Percentiles rank a stretch among this genome's conserved stretches.
Conservation (phyloP, 2,329 filamentous ascomycete species). For the Exophiala phaeomuriformis region DNA sequence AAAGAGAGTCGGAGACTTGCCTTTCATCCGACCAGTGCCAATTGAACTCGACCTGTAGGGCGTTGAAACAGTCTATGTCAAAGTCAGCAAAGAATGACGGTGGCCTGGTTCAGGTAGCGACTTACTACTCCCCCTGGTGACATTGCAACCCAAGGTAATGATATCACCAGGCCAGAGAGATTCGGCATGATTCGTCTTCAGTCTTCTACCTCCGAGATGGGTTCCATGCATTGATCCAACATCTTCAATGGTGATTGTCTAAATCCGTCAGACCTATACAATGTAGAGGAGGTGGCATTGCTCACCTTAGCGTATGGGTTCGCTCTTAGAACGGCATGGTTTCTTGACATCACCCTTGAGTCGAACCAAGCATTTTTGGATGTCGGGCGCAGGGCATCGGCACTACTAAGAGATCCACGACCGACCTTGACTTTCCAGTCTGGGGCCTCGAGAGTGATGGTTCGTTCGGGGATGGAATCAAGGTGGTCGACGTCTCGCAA, state of each 20-base stretch:
- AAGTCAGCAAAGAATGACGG: not conserved
- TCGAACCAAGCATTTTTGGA: constrained; percentile 41
- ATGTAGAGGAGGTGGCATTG: not conserved
- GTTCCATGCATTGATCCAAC: constrained; percentile 57
- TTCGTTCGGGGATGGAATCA: constrained; percentile 29
- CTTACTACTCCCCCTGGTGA: constrained; percentile 39
- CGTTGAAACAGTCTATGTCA: constrained; percentile 10
- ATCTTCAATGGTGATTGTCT: constrained; percentile 47
- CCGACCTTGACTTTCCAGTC: constrained; percentile 34
- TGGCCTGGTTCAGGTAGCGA: not conserved
- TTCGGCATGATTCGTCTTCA: constrained; percentile 31
- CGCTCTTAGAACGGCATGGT: constrained; percentile 37
- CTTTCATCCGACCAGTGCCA: constrained; percentile 29
- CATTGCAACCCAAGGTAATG: constrained; percentile 44
- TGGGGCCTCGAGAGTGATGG: constrained; percentile 30
- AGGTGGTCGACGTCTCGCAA: constrained; percentile 30
- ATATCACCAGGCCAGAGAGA: constrained; percentile 33
- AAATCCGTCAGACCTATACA: constrained; percentile 20
- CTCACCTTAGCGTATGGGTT: constrained; percentile 18
- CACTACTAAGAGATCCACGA: constrained; percentile 36
- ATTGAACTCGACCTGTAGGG: constrained; percentile 30
- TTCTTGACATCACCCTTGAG: constrained; percentile 42
- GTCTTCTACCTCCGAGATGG: constrained; percentile 43
- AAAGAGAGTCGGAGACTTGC: constrained; percentile 15
- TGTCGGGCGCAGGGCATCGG: constrained; percentile 31